Evolutionary conservation across 371 early-diverging fungal genomes (phyloP).

Genomic region (Syncephalastrum racemosum): DNA sequence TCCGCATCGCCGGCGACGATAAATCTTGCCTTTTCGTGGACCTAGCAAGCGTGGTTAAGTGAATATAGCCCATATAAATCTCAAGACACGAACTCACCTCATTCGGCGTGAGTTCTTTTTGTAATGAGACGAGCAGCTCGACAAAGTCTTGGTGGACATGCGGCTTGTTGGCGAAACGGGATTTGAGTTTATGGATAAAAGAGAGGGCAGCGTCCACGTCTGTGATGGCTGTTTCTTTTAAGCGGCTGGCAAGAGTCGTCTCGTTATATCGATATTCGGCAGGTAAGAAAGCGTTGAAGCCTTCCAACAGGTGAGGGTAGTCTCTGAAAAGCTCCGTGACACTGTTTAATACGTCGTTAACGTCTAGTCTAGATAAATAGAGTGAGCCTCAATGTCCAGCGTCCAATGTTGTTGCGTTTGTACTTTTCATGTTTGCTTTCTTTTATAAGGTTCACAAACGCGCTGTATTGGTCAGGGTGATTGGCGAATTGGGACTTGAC

Average conservation of each 20-base stretch:
- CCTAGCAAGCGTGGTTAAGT: too few relatives aligned
- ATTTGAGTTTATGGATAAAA: too few relatives aligned
- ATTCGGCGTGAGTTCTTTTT: too few relatives aligned
- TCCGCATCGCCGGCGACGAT: too few relatives aligned
- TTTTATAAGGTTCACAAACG: slow-evolving; percentile 99
- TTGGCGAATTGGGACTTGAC: slow-evolving; percentile 18
- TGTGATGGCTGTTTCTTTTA: background rate
- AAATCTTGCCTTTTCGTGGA: too few relatives aligned
- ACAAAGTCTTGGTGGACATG: too few relatives aligned
- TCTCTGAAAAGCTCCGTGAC: slow-evolving; percentile 93
- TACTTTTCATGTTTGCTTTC: slow-evolving; percentile 80
- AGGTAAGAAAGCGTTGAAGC: slow-evolving; percentile 99
- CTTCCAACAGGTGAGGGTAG: slow-evolving; percentile 88
- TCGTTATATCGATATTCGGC: slow-evolving; percentile 90
- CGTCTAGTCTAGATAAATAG: slow-evolving; percentile 77
- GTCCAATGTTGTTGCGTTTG: background rate
- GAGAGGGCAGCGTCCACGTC: background rate
- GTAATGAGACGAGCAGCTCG: slow-evolving; percentile 4
- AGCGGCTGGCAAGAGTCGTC: slow-evolving; percentile 67
- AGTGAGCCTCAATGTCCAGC: background rate
- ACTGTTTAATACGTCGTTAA: slow-evolving; percentile 51
- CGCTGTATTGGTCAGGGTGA: slow-evolving; percentile 93
- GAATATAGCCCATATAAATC: too few relatives aligned
- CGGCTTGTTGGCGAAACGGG: too few relatives aligned
- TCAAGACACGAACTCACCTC: background rate